Conservation (phyloP, 495 filamentous ascomycete genomes). For the Neurospora sp. region DNA sequence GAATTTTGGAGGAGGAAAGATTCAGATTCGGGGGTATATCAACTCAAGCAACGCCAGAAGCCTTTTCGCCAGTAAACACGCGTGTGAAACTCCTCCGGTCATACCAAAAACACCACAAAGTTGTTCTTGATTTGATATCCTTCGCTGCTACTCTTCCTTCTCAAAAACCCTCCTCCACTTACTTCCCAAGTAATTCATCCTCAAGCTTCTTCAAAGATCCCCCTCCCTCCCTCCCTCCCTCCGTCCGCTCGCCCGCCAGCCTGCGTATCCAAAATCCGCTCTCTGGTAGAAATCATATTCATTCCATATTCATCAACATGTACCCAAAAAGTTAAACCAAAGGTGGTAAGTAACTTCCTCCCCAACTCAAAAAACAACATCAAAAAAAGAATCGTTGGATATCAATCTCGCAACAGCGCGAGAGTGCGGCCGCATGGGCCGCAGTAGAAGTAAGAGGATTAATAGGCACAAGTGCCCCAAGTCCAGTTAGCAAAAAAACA, state of each 20-base stretch:
- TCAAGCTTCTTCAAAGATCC: not conserved
- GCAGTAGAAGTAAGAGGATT: not conserved
- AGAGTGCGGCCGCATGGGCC: not conserved
- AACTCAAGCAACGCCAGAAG: not conserved
- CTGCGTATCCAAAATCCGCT: not conserved
- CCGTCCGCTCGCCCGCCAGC: not conserved
- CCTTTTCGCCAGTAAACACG: not conserved
- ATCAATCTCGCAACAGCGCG: not conserved
- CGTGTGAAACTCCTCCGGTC: not conserved
- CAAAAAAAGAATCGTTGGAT: not conserved
- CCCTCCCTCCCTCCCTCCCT: not conserved
- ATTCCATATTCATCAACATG: not conserved
- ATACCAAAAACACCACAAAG: not conserved
- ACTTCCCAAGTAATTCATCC: not conserved
- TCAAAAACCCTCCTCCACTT: not conserved
- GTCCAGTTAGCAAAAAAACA: not conserved
- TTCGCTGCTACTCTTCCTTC: not conserved
- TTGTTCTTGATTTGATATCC: not conserved
- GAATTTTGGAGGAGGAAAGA: not conserved
- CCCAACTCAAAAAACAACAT: not conserved
- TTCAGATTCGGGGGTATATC: not conserved
- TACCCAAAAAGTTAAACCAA: not conserved
- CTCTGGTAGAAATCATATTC: not conserved
- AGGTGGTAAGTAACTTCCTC: not conserved
- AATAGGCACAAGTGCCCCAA: not conserved